Evolutionary conservation across 2,329 filamentous ascomycete genomes (phyloP), one percentile per base, ranked within the genome.

Genomic region (Davidsoniella virescens): DNA sequence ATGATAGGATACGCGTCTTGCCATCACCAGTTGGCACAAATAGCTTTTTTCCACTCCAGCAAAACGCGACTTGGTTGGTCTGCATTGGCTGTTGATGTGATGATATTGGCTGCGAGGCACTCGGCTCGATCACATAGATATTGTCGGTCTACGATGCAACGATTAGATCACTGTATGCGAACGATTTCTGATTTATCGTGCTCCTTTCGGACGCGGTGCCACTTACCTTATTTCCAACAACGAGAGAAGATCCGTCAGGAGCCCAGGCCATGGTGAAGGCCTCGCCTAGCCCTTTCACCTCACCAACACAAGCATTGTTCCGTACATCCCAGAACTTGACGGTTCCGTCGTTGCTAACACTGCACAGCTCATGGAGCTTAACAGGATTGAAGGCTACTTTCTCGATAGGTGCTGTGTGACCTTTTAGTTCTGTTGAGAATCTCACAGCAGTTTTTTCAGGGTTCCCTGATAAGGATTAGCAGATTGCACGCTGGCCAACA

Each of bases 291-390:
- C 72, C 73, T 56, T 75, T 79, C 38, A 85, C 71, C 61, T 85
- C 80, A 48, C 82, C 83, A 55, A 82, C 72, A 57, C 79, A 80
- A 1, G 73, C 72, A 60, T 84, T 85, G 52, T 74, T 82, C 57
- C 84, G 71, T 10, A 87, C 82, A 59, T 90, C 84, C 84, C 84
- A 90, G 57, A 90, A 78, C 60, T 82, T 78, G 54, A 84, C 78
- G 29, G 80, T 75, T 2, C 84, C 84, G 60, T 90, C 84, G 42
- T 70, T 74, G 56, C 81, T 83, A 49, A 84, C 73, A 60, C 80
- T 87, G 56, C 81, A 85, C 7, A 90, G 69, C 64, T 88, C 81
- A 3, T 81, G 78, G 61, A 90, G 84, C 61, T 80, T 84, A 52
- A 75, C 72, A 0, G 84, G 84, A 59, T 86, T 85, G 64, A 87